Base-by-base conservation (phyloP, 331 rosid genomes). In the Dryas integrifolia region DNA sequence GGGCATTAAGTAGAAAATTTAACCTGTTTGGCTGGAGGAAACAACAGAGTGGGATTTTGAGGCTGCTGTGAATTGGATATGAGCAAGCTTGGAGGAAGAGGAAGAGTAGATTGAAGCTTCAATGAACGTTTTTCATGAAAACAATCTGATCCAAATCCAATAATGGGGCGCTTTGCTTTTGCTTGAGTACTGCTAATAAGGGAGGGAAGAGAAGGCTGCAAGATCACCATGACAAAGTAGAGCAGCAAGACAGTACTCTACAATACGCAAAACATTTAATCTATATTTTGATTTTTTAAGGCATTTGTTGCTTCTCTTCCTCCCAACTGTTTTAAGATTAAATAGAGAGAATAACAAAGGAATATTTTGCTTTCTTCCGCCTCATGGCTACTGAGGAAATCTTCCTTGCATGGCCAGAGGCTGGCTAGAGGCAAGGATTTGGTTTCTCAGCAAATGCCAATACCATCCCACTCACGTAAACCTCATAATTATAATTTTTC, bases 11-110 rank as follows among this genome's bases (percentile, higher is more conserved):
- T 1, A 57, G 58, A 47, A 58, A 24, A 11, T 30, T 24, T 11
- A 65, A 79, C 83, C 83, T 74, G 83, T 46, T 72, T 57, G 52
- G 73, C 55, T 5, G 76, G 65, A 5, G 61, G 80, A 57, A 43
- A 61, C 69, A 56, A 55, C 38, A 49, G 40, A 68, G 49, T 39
- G 75, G 72, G 77, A 41, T 41, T 15, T 43, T 76, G 65, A 43
- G 55, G 6, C 41, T 72, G 73, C 58, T 58, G 82, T 48, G 78
- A 80, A 71, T 65, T 80, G 70, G 66, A 70, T 12, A 70, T 38
- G 26, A 70, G 57, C 52, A 58, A 57, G 57, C 66, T 63, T 43
- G 78, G 59, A 72, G 73, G 63, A 66, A 66, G 51, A n/a, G 67
- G 4, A 40, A 48, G 4, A 47, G 43, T 58, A 30, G 65, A 65